Evolutionary conservation across 148 eudicot species (phyloP).

Genomic region (Polygonum maritimum): DNA sequence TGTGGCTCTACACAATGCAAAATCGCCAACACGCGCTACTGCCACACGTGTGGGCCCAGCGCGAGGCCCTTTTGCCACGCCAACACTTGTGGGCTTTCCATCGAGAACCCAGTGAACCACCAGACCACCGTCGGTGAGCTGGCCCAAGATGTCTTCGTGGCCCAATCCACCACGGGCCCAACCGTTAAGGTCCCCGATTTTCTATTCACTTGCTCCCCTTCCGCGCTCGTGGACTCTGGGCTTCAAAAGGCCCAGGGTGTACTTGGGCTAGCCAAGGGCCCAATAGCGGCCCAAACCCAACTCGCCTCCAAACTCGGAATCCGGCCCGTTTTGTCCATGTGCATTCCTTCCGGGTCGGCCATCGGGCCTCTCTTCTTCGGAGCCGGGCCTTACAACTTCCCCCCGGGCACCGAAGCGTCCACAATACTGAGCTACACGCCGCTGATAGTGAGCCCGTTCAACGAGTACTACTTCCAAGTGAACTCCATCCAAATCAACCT

Average conservation of each 20-base stretch:
- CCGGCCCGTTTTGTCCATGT: constrained; percentile 33
- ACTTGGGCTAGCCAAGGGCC: constrained; percentile 42
- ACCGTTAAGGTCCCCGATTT: constrained; percentile 20
- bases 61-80: constrained; percentile 48
- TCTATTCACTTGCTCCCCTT: constrained; percentile 47
- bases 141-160: constrained; percentile 35
- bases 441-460: constrained; percentile 32
- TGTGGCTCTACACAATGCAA: constrained; percentile 52
- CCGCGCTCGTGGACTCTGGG: constrained; percentile 27
- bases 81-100: constrained; percentile 40
- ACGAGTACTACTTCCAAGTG: constrained; percentile 39
- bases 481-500: constrained; percentile 33
- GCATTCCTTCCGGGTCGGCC: constrained; percentile 28
- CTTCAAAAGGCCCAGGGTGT: constrained; percentile 47
- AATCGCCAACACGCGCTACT: constrained; percentile 29
- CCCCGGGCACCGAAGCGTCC: constrained; percentile 27
- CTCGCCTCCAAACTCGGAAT: constrained; percentile 32
- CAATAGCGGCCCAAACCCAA: constrained; percentile 37
- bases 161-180: constrained; percentile 27
- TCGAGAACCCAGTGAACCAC: constrained; percentile 36
- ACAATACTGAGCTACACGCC: constrained; percentile 31
- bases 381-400: constrained; percentile 18
- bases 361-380: constrained; percentile 52
- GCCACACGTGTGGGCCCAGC: constrained; percentile 24
- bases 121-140: constrained; percentile 37